Percentiles rank a stretch among this genome's conserved stretches.
Conservation (phyloP, 1,139 yeast species). For the Pichia sp. region DNA sequence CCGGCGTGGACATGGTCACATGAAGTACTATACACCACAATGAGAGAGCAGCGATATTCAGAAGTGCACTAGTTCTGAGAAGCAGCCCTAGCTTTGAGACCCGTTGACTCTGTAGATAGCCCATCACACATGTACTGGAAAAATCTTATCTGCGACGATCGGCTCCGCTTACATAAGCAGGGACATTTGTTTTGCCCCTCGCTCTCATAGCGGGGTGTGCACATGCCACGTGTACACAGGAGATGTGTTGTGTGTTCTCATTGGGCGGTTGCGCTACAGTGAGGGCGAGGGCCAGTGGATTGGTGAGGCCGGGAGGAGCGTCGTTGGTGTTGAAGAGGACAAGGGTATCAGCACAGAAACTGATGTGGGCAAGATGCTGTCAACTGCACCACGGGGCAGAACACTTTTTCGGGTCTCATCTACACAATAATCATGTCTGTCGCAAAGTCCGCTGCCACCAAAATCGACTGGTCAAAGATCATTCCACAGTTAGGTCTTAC, state of each 20-base stretch:
- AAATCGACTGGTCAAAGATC: constrained; percentile 93
- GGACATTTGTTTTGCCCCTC: neutral
- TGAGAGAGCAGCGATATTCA: too few species aligned
- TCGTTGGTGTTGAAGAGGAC: constrained; percentile 1
- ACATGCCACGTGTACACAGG: neutral
- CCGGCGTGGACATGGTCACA: too few species aligned
- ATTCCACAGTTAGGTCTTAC: constrained; percentile 85
- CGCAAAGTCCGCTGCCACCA: constrained; percentile 68
- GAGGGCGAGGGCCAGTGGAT: neutral
- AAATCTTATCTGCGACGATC: neutral
- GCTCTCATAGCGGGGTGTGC: too few species aligned
- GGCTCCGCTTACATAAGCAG: neutral
- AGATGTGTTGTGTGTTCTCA: constrained; percentile 2
- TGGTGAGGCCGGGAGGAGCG: neutral
- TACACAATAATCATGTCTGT: constrained; percentile 27
- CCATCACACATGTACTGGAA: too few species aligned
- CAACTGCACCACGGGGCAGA: neutral
- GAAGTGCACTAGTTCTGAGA: too few species aligned
- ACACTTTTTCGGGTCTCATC: neutral
- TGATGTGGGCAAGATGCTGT: neutral
- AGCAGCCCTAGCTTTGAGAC: too few species aligned
- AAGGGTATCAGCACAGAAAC: neutral
- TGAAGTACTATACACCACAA: too few species aligned
- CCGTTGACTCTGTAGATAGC: too few species aligned
- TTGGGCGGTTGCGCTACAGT: constrained; percentile 2